Evolutionary conservation across 2,329 filamentous ascomycete genomes (phyloP).

Genomic region (Monosporascus ibericus): DNA sequence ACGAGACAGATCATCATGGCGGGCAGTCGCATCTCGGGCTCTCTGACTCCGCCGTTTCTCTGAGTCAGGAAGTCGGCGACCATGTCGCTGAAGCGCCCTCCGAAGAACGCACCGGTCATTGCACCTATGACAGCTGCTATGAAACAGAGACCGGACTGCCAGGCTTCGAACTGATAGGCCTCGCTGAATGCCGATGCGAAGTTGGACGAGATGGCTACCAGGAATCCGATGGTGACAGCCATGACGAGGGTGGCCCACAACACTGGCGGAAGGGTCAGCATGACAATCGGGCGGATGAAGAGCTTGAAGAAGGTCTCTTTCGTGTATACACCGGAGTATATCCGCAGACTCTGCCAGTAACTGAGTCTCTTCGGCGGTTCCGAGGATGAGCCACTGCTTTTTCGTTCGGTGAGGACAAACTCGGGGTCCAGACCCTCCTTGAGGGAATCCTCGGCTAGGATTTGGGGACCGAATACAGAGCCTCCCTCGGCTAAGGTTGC

Average conservation of each 20-base stretch:
- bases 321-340: conserved; percentile 38
- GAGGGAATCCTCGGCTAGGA: no score
- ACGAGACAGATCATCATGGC: conserved; percentile 45
- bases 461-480: no score
- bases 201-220: conserved; percentile 50
- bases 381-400: conserved; percentile 1
- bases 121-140: conserved; percentile 42
- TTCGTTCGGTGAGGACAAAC: no score
- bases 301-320: conserved; percentile 41
- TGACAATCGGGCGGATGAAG: conserved; percentile 41
- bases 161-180: conserved; percentile 38
- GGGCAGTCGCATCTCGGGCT: conserved; percentile 55
- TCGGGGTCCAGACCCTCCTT: no score
- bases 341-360: conserved; percentile 29
- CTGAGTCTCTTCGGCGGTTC: conserved; percentile 17
- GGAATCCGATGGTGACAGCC: conserved; percentile 49
- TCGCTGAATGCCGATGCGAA: conserved; percentile 36
- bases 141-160: conserved; percentile 46
- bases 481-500: no score
- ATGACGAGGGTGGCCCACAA: conserved; percentile 50
- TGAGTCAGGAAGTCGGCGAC: conserved; percentile 43
- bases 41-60: conserved; percentile 48
- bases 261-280: conserved; percentile 45
- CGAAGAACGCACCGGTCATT: conserved; percentile 41
- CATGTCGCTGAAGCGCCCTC: conserved; percentile 41